Evolutionary conservation across 352 stramenopile genomes (phyloP).

Genomic region (Phytophthora hibernalis): DNA sequence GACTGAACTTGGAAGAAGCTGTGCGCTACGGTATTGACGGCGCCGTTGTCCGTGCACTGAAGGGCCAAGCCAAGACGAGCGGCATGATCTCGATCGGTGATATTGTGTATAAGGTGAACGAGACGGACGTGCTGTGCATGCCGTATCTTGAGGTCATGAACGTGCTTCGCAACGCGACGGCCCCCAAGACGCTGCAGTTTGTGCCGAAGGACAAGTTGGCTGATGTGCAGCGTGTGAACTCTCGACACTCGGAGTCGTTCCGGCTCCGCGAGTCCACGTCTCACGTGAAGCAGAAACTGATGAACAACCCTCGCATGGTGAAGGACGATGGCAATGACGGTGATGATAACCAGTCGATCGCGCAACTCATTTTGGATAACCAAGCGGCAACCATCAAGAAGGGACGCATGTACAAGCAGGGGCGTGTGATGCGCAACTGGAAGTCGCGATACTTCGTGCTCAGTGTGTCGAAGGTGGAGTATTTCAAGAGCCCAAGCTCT

Average conservation of each 20-base stretch:
- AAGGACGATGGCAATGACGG: constrained; percentile 77
- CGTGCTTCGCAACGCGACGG: constrained; percentile 67
- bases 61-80: constrained; percentile 84
- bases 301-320: constrained; percentile 74
- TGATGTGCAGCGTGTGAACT: constrained; percentile 86
- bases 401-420: constrained; percentile 89
- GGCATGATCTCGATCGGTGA: constrained; percentile 86
- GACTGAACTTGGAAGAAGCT: constrained; percentile 85
- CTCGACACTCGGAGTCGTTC: constrained; percentile 81
- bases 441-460: constrained; percentile 91
- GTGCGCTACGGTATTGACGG: constrained; percentile 85
- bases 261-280: constrained; percentile 67
- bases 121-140: constrained; percentile 85
- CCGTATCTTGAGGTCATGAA: constrained; percentile 88
- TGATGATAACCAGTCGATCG: constrained; percentile 84
- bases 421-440: constrained; percentile 83
- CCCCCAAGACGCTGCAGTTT: constrained; percentile 85
- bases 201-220: constrained; percentile 87
- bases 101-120: constrained; percentile 91
- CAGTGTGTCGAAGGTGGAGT: constrained; percentile 88
- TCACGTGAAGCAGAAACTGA: constrained; percentile 71
- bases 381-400: constrained; percentile 90
- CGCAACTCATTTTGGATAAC: constrained; percentile 86
- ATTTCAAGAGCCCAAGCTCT: constrained; percentile 85
- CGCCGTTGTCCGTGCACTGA: constrained; percentile 80